Base-by-base conservation (phyloP, 768 basidiomycete species). In the Lentinula sp. region DNA sequence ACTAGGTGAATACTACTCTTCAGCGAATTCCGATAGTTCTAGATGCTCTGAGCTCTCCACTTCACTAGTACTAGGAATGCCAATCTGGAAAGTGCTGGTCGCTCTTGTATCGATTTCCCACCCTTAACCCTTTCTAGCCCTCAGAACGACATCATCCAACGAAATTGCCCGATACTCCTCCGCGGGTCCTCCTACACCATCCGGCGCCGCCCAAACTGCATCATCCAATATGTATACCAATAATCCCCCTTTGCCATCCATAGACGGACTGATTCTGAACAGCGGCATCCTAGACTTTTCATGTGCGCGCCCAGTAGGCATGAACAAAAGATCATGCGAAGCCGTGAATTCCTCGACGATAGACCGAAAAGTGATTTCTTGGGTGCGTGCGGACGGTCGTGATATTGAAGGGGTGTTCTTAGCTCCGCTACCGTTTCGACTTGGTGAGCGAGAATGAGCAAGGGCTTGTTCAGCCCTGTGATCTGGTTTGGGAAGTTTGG, bases 281-380 rank as follows among this genome's bases (percentile, higher is more conserved):
- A 98, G 71, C 6, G 93, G 93, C 87, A 95, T 91, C 59, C 95
- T 84, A 16, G 94, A 93, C 50, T 76, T 79, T 66, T 89, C 88
- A 67, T 98, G 93, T 13, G 86, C 89, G 53, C 84, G 84, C 2
- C 95, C 96, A 10, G 87, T 86, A 5, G 95, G 94, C 37, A 98
- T 78, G 72, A 98, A 93, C 42, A 99, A 72, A 66, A 98, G 75
- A 73, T 98, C 93, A 70, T 93, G 87, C 18, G 85, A 75, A 1
- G 93, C 85, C 2, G 91, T 91, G 68, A 80, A 88, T 31, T 97
- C 96, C 72, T 98, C 97, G 55, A 95, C 95, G 60, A 98, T 89
- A 5, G 90, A 82, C 16, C 89, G 82, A 84, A 98, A 98, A 2
- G 94, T 95, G 66, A 98, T 87, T 69, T 97, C 95, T 56, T 89